phyloP scores from a whole-genome alignment of 2,329 filamentous ascomycete genomes.

The Botrytis pseudocinerea region DNA sequence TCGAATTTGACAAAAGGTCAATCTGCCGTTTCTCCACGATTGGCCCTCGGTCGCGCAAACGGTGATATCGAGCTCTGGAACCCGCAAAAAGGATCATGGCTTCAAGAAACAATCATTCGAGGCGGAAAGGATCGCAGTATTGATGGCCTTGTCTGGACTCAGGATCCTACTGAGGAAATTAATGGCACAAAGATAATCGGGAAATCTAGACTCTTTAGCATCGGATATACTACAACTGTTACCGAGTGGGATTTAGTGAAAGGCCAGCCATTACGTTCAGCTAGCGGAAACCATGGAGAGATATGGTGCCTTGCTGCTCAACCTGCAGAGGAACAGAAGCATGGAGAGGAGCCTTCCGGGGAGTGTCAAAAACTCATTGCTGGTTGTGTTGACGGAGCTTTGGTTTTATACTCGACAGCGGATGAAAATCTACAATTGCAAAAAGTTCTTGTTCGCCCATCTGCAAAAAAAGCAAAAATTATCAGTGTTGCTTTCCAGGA shows the following conservation, averaged over 20 bases:
- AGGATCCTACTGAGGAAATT: constrained; percentile 73
- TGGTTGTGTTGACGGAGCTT: constrained; percentile 87
- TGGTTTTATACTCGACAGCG: constrained; percentile 83
- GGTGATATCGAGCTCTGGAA: constrained; percentile 99
- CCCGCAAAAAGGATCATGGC: constrained; percentile 72
- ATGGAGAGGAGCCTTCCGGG: constrained; percentile 41
- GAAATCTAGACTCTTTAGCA: constrained; percentile 86
- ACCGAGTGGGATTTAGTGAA: constrained; percentile 93
- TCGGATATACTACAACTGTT: constrained; percentile 87
- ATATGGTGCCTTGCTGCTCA: constrained; percentile 96
- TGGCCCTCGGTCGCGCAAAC: constrained; percentile 89
- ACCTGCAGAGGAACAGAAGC: constrained; percentile 48
- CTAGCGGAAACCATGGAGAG: constrained; percentile 89
- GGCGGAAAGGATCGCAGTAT: constrained; percentile 85
- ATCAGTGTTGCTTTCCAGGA: constrained; percentile 90
- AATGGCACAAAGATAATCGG: constrained; percentile 63
- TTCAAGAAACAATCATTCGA: constrained; percentile 82
- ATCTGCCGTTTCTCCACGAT: constrained; percentile 63
- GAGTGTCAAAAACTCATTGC: constrained; percentile 68
- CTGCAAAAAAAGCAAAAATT: constrained; percentile 82
- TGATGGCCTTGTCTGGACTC: constrained; percentile 89
- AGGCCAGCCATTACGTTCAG: constrained; percentile 75
- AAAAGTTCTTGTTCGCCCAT: constrained; percentile 70
- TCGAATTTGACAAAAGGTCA: constrained; percentile 53
- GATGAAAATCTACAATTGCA: constrained; percentile 82